phyloP scores from a whole-genome alignment of 768 basidiomycete species.

The Naganishia vishniacii region DNA sequence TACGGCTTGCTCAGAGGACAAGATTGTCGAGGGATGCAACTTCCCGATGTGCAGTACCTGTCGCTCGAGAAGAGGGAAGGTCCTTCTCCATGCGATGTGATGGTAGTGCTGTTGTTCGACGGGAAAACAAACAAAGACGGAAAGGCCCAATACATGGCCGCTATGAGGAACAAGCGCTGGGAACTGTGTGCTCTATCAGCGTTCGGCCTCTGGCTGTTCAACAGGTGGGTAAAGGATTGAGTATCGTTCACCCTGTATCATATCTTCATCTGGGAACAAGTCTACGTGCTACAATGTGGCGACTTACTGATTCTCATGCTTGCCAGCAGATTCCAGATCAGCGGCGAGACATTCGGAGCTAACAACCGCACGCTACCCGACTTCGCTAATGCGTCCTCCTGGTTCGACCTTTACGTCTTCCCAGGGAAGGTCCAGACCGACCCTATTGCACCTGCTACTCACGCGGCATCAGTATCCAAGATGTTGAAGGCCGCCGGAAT shows the following conservation, averaged over 20 bases:
- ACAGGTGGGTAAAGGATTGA: neutral
- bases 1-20: neutral
- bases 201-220: neutral
- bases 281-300: no score
- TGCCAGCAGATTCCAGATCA: neutral
- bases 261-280: no score
- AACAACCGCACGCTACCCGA: neutral
- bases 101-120: neutral
- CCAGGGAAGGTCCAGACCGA: neutral
- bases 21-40: neutral
- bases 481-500: neutral
- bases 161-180: constrained; percentile 6
- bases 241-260: neutral
- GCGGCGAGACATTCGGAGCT: constrained; percentile 4
- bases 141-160: neutral
- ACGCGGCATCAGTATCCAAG: neutral
- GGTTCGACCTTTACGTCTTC: constrained; percentile 1
- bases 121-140: constrained; percentile 1
- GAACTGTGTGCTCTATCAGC: neutral
- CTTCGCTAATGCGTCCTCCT: neutral
- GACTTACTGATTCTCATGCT: neutral
- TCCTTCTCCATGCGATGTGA: neutral
- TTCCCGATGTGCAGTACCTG: neutral
- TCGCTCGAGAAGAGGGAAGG: neutral
- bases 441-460: neutral